Evolutionary conservation across 2,329 filamentous ascomycete genomes (phyloP).

Genomic region (Aspergillus aculeatus): DNA sequence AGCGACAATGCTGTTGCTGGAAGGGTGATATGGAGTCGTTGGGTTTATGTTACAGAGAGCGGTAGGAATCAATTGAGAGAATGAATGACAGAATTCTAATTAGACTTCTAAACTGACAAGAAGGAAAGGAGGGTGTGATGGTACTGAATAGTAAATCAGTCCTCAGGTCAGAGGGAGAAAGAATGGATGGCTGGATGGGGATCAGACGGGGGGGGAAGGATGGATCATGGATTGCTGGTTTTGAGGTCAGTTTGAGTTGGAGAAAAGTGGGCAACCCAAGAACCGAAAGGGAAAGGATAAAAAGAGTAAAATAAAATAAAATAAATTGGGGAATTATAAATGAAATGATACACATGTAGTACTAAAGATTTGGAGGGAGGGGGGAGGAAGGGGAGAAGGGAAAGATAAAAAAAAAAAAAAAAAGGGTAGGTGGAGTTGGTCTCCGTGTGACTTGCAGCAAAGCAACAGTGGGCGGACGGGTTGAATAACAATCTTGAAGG

Average conservation of each 20-base stretch:
- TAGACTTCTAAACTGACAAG: no score
- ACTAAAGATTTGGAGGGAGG: not conserved
- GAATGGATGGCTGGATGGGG: not conserved
- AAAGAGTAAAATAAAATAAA: not conserved
- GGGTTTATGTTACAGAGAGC: not conserved
- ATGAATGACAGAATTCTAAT: not conserved
- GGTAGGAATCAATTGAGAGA: constrained; percentile 4
- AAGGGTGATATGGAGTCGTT: no score
- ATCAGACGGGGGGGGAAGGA: no score
- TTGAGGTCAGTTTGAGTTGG: not conserved
- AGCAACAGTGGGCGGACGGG: constrained; percentile 3
- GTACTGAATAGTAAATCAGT: constrained; percentile 8
- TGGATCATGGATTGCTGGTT: not conserved
- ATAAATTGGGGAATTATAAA: no score
- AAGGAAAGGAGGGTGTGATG: constrained; percentile 1
- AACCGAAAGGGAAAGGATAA: constrained; percentile 1
- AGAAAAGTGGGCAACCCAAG: not conserved
- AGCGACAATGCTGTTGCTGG: not conserved
- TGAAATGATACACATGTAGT: not conserved
- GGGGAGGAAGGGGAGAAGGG: not conserved
- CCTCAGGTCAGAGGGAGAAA: not conserved
- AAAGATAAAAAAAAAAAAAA: constrained; percentile 1
- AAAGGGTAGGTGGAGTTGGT: constrained; percentile 14
- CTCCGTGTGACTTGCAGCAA: constrained; percentile 15
- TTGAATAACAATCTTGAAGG: not conserved